Evolutionary conservation across 1,284 basidiomycete species (phyloP).

Genomic region (Ganoderma boninense): DNA sequence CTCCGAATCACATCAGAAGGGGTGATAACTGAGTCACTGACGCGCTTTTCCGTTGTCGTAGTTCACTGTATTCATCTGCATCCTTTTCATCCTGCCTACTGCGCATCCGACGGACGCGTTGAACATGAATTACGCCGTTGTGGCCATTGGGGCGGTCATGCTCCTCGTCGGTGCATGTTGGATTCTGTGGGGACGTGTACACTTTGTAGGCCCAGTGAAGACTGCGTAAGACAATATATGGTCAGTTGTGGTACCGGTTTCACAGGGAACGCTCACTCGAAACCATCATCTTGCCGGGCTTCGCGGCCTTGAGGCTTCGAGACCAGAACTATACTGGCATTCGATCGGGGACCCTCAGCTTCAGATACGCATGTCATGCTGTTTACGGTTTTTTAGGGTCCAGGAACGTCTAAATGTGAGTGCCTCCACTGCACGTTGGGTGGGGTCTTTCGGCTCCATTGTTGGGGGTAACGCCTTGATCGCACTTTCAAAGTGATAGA

Average conservation of each 20-base stretch:
- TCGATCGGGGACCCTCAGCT: no score
- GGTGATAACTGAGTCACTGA: neutral
- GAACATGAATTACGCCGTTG: constrained; percentile 73
- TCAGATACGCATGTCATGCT: no score
- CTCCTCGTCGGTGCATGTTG: constrained; percentile 51
- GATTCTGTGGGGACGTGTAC: constrained; percentile 48
- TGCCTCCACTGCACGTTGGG: no score
- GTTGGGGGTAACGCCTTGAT: no score
- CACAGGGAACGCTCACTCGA: no score
- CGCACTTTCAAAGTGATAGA: neutral
- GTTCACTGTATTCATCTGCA: constrained; percentile 63
- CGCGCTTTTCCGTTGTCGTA: constrained; percentile 30
- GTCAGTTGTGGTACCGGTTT: no score
- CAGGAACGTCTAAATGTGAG: no score
- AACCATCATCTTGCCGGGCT: no score
- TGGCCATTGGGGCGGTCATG: constrained; percentile 57
- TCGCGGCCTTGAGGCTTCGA: no score
- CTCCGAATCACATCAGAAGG: neutral
- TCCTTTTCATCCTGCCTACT: constrained; percentile 69
- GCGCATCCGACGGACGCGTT: constrained; percentile 61
- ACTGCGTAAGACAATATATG: constrained; percentile 24
- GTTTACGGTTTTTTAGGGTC: no score
- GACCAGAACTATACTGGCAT: no score
- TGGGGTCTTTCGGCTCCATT: no score
- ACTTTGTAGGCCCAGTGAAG: constrained; percentile 44